Conservation (phyloP, 306 rosid genomes). For the Sindora glabra region DNA sequence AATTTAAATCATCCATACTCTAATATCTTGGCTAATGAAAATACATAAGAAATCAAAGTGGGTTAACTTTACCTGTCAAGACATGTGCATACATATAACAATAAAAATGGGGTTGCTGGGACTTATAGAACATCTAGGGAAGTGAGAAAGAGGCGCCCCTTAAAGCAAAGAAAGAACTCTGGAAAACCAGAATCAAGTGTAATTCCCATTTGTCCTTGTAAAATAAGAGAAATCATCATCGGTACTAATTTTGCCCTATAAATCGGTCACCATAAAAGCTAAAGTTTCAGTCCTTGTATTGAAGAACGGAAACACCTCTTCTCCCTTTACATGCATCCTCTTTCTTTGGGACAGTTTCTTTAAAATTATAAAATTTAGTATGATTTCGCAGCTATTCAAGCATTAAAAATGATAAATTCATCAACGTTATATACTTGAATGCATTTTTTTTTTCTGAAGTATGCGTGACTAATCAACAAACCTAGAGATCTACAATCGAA, state of each 20-base stretch:
- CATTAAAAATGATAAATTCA: no score
- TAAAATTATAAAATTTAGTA: no score
- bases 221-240: slow-evolving; percentile 52
- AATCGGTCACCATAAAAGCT: slow-evolving; percentile 59
- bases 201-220: slow-evolving; percentile 58
- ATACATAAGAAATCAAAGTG: slow-evolving; percentile 15
- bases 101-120: slow-evolving; percentile 25
- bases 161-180: slow-evolving; percentile 48
- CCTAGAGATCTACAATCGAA: no score
- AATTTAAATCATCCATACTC: neutral
- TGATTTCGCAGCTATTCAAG: slow-evolving; percentile 57
- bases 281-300: slow-evolving; percentile 88
- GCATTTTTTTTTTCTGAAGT: no score
- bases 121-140: slow-evolving; percentile 78
- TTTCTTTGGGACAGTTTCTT: neutral
- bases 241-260: slow-evolving; percentile 52
- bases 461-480: no score
- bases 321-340: neutral
- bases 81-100: neutral
- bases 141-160: slow-evolving; percentile 54
- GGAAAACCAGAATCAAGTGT: slow-evolving; percentile 46
- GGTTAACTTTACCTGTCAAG: slow-evolving; percentile 24
- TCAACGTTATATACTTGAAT: no score
- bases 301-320: slow-evolving; percentile 81
- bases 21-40: neutral